These are phyloP conservation scores for Elsinoe arachidis DNA, from an alignment of 2,329 filamentous ascomycete species.

Conservation along the genomic window DNA sequence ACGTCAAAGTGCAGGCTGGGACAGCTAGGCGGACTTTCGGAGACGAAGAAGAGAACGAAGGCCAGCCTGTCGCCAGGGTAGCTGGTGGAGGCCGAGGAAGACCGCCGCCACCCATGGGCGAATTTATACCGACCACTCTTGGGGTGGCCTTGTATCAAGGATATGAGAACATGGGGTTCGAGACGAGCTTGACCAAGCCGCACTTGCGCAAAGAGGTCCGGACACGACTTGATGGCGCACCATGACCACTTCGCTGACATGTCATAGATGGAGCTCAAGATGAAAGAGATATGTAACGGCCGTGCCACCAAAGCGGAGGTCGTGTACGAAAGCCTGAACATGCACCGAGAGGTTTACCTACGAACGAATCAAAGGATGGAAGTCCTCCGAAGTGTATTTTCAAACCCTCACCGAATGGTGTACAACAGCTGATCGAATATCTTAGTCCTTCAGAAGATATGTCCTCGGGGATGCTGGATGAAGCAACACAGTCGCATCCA, in stretches of 20 bases:
- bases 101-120: conserved; percentile 47
- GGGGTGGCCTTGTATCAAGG: conserved; percentile 88
- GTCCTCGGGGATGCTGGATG: not conserved
- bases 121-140: conserved; percentile 87
- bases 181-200: conserved; percentile 87
- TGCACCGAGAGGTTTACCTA: conserved; percentile 79
- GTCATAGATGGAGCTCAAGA: conserved; percentile 74
- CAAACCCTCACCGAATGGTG: not conserved
- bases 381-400: conserved; percentile 45
- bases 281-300: conserved; percentile 94
- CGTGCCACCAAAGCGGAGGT: conserved; percentile 65
- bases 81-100: conserved; percentile 33
- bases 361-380: conserved; percentile 70
- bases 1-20: conserved; percentile 60
- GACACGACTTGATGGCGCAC: not conserved
- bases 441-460: conserved; percentile 10
- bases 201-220: conserved; percentile 79
- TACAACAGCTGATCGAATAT: not conserved
- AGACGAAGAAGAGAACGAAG: conserved; percentile 29
- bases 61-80: conserved; percentile 34
- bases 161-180: conserved; percentile 88
- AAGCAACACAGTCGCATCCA: not conserved
- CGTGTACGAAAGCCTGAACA: conserved; percentile 71
- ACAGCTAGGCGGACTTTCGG: conserved; percentile 28
- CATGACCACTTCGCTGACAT: conserved; percentile 10